phyloP scores from a whole-genome alignment of 108 stramenopile species.

The Stephanodiscus triporus region DNA sequence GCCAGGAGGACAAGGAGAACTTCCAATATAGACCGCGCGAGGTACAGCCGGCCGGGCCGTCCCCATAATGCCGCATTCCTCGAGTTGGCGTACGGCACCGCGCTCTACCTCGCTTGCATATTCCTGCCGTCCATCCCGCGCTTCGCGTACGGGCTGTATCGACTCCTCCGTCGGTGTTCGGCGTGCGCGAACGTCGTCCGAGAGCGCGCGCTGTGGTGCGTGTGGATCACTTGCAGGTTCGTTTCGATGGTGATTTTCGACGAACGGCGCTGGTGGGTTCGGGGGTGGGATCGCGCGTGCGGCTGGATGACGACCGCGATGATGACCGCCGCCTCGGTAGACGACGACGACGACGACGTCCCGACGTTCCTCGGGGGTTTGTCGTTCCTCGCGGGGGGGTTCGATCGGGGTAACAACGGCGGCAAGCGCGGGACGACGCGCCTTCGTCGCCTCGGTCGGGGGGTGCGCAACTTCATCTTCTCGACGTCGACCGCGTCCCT shows the following conservation, averaged over 20 bases:
- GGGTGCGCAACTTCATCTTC: slow-evolving; percentile 27
- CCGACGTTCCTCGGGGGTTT: neutral
- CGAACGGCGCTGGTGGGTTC: slow-evolving; percentile 19
- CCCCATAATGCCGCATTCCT: slow-evolving; percentile 25
- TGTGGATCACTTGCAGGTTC: slow-evolving; percentile 32
- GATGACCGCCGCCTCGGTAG: neutral
- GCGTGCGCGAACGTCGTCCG: slow-evolving; percentile 1
- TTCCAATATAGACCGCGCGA: slow-evolving; percentile 8
- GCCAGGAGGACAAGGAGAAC: slow-evolving; percentile 1
- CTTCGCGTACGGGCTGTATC: slow-evolving; percentile 22
- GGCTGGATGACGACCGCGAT: neutral
- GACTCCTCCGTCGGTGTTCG: neutral
- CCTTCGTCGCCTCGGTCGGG: neutral
- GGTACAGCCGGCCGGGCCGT: slow-evolving; percentile 40
- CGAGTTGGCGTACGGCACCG: slow-evolving; percentile 30
- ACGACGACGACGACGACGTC: neutral
- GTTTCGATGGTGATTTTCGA: slow-evolving; percentile 20
- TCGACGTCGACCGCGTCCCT: slow-evolving; percentile 28
- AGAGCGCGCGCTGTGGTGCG: slow-evolving; percentile 29
- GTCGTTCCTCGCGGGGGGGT: neutral
- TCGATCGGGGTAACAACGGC: neutral
- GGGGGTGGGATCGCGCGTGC: too few relatives aligned
- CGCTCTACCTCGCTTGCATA: slow-evolving; percentile 39
- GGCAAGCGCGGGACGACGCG: neutral
- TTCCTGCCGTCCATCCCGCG: slow-evolving; percentile 36